Evolutionary conservation across 164 flowering plant species (phyloP).

Genomic region (Tetrastigma voinierianum): DNA sequence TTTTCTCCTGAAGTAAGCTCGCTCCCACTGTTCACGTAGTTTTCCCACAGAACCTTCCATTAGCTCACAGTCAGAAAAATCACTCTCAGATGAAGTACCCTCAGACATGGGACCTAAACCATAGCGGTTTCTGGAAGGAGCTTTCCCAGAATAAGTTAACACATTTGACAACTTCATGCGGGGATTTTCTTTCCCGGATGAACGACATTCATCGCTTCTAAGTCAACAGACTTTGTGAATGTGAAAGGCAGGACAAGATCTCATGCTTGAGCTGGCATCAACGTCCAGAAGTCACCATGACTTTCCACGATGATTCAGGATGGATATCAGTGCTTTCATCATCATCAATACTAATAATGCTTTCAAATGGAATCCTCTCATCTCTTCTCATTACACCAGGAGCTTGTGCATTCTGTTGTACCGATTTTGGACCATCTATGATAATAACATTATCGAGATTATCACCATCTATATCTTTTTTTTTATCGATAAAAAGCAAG

Average conservation of each 20-base stretch:
- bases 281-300: conserved; percentile 29
- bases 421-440: conserved; percentile 54
- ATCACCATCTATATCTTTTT: too few relatives aligned
- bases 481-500: too few relatives aligned
- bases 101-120: conserved; percentile 39
- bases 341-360: conserved; percentile 65
- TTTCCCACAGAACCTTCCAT: conserved; percentile 53
- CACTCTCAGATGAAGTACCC: conserved; percentile 49
- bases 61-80: conserved; percentile 71
- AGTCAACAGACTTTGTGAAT: conserved; percentile 14
- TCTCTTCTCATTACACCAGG: conserved; percentile 16
- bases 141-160: conserved; percentile 27
- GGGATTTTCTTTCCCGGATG: conserved; percentile 21
- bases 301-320: conserved; percentile 15
- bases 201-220: conserved; percentile 35
- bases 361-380: conserved; percentile 13
- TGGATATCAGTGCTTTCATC: conserved; percentile 30
- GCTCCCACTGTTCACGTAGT: conserved; percentile 73
- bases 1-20: conserved; percentile 50
- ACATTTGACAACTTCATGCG: conserved; percentile 44
- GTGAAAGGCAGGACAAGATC: conserved; percentile 14
- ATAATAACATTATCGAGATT: conserved; percentile 31
- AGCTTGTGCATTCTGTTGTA: conserved; percentile 18
- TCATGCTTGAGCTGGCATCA: conserved; percentile 39
- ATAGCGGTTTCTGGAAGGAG: conserved; percentile 34